Evolutionary conservation across 2,329 filamentous ascomycete species (phyloP).

Genomic region (Fusarium udum): DNA sequence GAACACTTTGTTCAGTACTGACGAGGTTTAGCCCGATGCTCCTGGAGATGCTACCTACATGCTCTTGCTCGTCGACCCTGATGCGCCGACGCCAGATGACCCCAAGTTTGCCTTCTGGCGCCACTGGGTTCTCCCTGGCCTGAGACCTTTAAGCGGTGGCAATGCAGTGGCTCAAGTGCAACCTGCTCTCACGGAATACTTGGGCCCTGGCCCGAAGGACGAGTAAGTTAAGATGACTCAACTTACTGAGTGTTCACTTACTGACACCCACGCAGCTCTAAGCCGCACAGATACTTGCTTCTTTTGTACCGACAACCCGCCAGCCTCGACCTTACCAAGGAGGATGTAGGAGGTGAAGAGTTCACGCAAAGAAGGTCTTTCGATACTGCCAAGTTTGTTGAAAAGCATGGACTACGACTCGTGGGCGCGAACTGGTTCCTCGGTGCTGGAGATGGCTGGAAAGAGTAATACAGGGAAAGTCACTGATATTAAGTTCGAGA

Average conservation of each 20-base stretch:
- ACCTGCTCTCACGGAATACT: conserved; percentile 53
- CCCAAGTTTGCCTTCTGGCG: conserved; percentile 65
- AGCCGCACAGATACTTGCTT: conserved; percentile 59
- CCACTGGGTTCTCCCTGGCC: conserved; percentile 60
- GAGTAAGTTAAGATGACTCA: conserved; percentile 49
- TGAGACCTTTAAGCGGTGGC: conserved; percentile 46
- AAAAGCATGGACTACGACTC: conserved; percentile 50
- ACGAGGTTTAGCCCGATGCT: conserved; percentile 31
- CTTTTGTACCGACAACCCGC: conserved; percentile 55
- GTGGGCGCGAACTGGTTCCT: conserved; percentile 58
- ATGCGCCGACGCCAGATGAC: conserved; percentile 64
- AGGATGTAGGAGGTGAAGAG: conserved; percentile 58
- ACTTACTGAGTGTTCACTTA: neutral
- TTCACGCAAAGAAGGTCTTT: conserved; percentile 57
- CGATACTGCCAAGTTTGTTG: conserved; percentile 51
- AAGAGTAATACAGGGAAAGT: conserved; percentile 19
- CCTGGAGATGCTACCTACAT: conserved; percentile 51
- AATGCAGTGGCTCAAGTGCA: conserved; percentile 44
- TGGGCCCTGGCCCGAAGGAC: conserved; percentile 57
- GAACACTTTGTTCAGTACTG: neutral
- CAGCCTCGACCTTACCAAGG: conserved; percentile 48
- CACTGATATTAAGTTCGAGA: neutral
- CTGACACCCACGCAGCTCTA: conserved; percentile 48
- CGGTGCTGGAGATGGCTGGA: conserved; percentile 57
- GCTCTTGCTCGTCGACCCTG: conserved; percentile 62